Base-by-base conservation (phyloP, 352 stramenopile genomes). In the Pythium myriotylum region DNA sequence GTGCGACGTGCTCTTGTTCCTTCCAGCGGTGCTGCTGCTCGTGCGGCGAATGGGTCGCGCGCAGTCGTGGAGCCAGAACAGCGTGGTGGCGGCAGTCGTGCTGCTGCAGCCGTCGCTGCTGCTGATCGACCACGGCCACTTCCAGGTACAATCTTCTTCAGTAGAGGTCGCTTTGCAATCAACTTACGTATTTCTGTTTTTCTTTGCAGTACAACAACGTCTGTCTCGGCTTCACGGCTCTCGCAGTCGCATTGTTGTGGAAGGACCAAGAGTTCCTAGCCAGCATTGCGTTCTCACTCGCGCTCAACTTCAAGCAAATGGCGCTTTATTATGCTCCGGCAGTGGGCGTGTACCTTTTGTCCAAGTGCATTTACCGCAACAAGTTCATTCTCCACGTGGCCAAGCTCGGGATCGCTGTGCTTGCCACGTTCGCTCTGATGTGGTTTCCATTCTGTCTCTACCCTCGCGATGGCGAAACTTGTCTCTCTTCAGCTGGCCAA, bases 261-360 rank as follows among this genome's bases (percentile, higher is more conserved):
- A 62, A 74, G 16, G 77, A 84, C 40, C 79, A 91, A 59, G 87
- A 96, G 55, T 89, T 95, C 32, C 66, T 94, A 7, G 87, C 82
- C 17, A 91, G 87, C 65, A 60, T 94, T 59, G 81, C 73, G 43
- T 99, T 98, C 74, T 92, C 81, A 45, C 71, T 98, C 24, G 93
- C 96, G 33, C 80, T 99, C 7, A 99, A 98, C 68, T 99, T 99
- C 68, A 99, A 99, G 84, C 97, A 99, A 89, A 99, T 99, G 92
- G 88, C 95, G n/a, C 82, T 99, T 5, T 99, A 99, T 76, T 99
- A 98, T 71, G 91, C 95, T 0, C 95, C 96, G 5, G 91, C 87
- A 33, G 83, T 99, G 33, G 97, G 97, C 55, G 77, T 94, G 7
- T 98, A 92, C 65, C 76, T 98, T n/a, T 67, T 99, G 24, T 84